Conservation (phyloP, 139 green algal genomes). For the Chlorella sp. region DNA sequence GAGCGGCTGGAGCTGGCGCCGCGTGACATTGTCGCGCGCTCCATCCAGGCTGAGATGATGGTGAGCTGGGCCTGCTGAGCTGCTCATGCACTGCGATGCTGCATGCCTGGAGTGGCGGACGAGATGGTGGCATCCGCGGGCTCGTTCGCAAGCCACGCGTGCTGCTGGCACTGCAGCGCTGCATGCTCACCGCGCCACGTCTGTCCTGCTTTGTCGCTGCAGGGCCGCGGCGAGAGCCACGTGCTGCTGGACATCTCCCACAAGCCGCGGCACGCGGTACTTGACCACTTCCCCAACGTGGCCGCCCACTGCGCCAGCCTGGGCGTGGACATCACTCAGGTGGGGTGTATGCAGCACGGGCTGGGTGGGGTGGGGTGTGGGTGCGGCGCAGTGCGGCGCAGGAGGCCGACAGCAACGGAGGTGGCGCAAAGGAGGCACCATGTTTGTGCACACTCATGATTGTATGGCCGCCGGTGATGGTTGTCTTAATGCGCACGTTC, state of each 20-base stretch:
- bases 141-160: too few species aligned
- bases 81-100: too few species aligned
- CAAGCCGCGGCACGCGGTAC: constrained; percentile 63
- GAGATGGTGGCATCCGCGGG: too few species aligned
- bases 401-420: too few species aligned
- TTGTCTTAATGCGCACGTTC: background rate
- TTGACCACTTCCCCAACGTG: constrained; percentile 97
- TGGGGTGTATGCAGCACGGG: background rate
- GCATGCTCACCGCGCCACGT: too few species aligned
- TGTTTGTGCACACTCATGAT: too few species aligned
- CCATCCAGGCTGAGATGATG: constrained; percentile 88
- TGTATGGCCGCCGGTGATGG: background rate
- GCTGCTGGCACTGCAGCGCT: too few species aligned
- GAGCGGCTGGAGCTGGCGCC: constrained; percentile 93
- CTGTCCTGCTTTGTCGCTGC: too few species aligned
- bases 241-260: constrained; percentile 96
- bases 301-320: constrained; percentile 68
- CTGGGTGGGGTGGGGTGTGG: background rate
- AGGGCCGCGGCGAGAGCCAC: constrained; percentile 64
- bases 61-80: too few species aligned
- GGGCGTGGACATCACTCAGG: constrained; percentile 93
- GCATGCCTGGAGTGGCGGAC: too few species aligned
- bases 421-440: too few species aligned
- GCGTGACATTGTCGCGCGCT: constrained; percentile 93
- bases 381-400: background rate